Base-by-base conservation (phyloP, 495 filamentous ascomycete species). In the Penicillium pulvis region DNA sequence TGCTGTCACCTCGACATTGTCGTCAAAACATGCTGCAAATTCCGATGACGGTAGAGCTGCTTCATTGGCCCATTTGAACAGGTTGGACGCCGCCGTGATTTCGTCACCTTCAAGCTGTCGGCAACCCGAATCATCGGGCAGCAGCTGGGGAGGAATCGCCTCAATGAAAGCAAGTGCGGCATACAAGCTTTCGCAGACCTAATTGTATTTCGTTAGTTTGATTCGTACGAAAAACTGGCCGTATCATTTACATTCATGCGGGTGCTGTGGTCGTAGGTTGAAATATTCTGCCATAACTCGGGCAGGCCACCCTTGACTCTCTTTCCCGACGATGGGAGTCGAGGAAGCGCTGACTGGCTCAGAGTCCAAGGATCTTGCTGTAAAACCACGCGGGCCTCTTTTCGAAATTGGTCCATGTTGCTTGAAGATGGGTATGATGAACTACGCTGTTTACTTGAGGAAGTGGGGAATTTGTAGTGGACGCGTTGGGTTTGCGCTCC, bases 41-140 rank as follows among this genome's bases (percentile, higher is more conserved):
- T 69, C 69, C 0, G 70, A 46, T 4, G 67, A 70, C 6, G 78
- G 77, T 3, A 79, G 65, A 20, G 72, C 68, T 33, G 57, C 47
- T 39, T 53, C 33, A 50, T 66, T 68, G 7, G 72, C 67, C 77
- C 78, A 80, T 9, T 64, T 56, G 47, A 74, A 75, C 12, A 81
- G 17, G 3, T 64, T 58, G 42, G 65, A 61, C 8, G 68, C 62
- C 12, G 66, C 65, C 12, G 61, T 48, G 17, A 59, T 61, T 39
- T 81, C 77, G 6, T 55, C 44, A 6, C 53, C 51, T 12, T 65
- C 55, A 20, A 74, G 55, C 9, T 30, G 14, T 52, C 35, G 64
- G 1, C 63, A 45, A 16, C 52, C 57, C 55, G 28, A 49, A 41
- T 66, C 57, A 8, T 64, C 48, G n/a, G 60, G 55, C 19, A 64